Base-by-base conservation (phyloP, 1,284 basidiomycete species). In the Athelia psychrophila region DNA sequence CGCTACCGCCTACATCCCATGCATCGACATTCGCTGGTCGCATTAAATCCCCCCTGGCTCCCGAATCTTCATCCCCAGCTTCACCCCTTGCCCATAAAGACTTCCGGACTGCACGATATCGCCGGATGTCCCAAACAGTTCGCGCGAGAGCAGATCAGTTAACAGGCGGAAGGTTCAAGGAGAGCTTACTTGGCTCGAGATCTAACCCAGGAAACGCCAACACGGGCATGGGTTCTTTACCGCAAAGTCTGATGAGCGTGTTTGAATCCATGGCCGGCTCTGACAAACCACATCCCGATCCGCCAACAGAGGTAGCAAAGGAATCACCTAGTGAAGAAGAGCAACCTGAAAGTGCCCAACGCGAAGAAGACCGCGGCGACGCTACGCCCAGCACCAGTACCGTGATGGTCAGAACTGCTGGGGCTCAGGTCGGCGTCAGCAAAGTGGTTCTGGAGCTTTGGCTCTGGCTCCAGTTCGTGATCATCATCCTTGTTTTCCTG, bases 381-480 rank as follows among this genome's bases (percentile, higher is more conserved):
- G 12, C 44, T 10, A 22, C 20, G 48, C 15, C 38, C n/a, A 44
- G 30, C 19, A 23, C 38, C n/a, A 44, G 30, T 19, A 51, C 55
- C 5, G 42, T 46, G 15, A 36, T 46, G 13, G 25, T 36, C 6
- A 33, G 49, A 16, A 44, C 54, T 18, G 38, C 56, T 18, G 42
- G 52, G 48, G 51, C 56, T 50, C 59, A 64, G 47, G 57, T 59
- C 19, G 58, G 76, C 19, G 60, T 80, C 42, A 74, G 75, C 13
- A 72, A 70, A 24, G 67, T 86, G 49, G 64, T 90, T 54, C 59
- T 91, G 42, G 84, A 88, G 67, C 62, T 86, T 20, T 91, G 89
- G 89, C 65, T 91, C 52, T 89, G 88, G 88, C 64, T 90, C 49
- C 88, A 91, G 66, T 91, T 91, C 62, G 71, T 64, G 8, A 74